phyloP scores from a whole-genome alignment of 257 asterid genomes.

The Solanum megistacrolobum region DNA sequence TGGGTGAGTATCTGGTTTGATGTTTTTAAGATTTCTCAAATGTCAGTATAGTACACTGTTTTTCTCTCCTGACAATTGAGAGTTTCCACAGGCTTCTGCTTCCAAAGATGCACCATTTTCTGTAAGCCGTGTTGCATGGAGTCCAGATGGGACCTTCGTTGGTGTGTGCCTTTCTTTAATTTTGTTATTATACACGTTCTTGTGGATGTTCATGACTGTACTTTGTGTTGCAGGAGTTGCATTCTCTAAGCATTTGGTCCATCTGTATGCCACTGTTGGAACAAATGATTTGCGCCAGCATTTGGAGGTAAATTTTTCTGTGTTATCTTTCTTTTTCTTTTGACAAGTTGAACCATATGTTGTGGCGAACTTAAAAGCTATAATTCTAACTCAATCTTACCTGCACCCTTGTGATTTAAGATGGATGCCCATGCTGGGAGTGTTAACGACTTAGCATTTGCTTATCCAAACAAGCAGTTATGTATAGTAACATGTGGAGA shows the following conservation, averaged over 20 bases:
- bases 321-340: background rate
- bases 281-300: constrained; percentile 83
- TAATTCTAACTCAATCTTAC: constrained; percentile 1
- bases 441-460: constrained; percentile 91
- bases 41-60: background rate
- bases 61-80: constrained; percentile 15
- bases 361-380: background rate
- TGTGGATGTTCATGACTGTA: constrained; percentile 6
- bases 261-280: constrained; percentile 72
- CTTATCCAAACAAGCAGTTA: constrained; percentile 86
- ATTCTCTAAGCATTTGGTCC: constrained; percentile 85
- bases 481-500: constrained; percentile 96
- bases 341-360: background rate
- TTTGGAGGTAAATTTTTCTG: constrained; percentile 52
- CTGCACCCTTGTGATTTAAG: constrained; percentile 32
- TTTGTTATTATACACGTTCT: background rate
- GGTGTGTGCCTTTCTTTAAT: constrained; percentile 36
- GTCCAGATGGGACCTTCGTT: constrained; percentile 82
- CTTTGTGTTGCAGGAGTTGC: constrained; percentile 76
- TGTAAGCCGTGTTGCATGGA: constrained; percentile 86
- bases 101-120: constrained; percentile 84
- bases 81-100: constrained; percentile 66
- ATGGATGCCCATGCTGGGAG: constrained; percentile 77
- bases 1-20: background rate
- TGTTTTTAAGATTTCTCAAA: background rate